Evolutionary conservation across 1,284 basidiomycete species (phyloP).

Genomic region (Irpex rosettiformis): DNA sequence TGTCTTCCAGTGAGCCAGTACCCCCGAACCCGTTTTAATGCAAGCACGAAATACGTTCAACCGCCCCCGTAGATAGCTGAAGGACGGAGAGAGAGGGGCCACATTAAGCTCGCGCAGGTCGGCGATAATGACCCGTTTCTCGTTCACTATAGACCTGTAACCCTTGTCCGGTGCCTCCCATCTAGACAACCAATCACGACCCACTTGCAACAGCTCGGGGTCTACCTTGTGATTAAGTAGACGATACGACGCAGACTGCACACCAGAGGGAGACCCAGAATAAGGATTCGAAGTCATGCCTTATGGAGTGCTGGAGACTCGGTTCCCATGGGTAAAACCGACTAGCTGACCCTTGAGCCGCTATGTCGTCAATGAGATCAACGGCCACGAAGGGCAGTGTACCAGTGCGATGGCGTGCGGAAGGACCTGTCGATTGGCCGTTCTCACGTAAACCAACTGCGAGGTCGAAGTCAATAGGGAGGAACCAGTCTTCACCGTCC

Average conservation of each 20-base stretch:
- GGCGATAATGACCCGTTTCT: not conserved
- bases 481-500: not conserved
- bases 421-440: not conserved
- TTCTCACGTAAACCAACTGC: not conserved
- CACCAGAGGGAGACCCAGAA: not conserved
- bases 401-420: slow-evolving; percentile 9
- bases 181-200: not conserved
- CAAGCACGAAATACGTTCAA: not conserved
- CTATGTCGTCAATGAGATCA: slow-evolving; percentile 8
- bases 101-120: not conserved
- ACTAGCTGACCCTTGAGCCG: not conserved
- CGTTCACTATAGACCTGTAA: not conserved
- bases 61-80: not conserved
- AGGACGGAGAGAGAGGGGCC: not conserved
- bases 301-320: not conserved
- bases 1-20: too few species aligned
- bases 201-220: not conserved
- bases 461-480: slow-evolving; percentile 13
- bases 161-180: too few species aligned
- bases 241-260: too few species aligned
- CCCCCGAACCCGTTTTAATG: too few species aligned
- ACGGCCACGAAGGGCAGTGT: slow-evolving; percentile 12
- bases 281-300: not conserved
- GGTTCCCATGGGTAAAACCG: too few species aligned
- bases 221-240: too few species aligned